Base-by-base conservation (phyloP, 1,284 basidiomycete genomes). In the Ustilago nuda region DNA sequence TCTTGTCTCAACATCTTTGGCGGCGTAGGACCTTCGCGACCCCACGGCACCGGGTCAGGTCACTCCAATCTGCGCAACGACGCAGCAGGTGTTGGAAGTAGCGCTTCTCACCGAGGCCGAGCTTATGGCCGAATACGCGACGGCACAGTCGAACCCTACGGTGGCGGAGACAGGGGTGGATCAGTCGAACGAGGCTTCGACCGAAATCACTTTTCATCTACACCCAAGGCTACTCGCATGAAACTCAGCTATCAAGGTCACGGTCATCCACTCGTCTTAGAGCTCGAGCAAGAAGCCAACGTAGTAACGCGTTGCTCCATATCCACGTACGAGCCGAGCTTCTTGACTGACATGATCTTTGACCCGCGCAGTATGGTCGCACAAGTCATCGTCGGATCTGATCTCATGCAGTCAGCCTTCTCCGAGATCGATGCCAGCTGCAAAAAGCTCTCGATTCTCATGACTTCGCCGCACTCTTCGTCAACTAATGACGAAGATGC, bases 1-100 rank as follows among this genome's bases (percentile, higher is more conserved):
- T 94, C 95, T 80, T 95, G 93, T 80, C 89, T 98, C 48, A 94
- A 95, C 84, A 91, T 97, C 63, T 97, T 95, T 81, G 94, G 95
- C 12, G 93, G 93, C 7, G 93, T 92, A 2, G 53, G 75, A 32
- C 66, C 69, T 45, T 72, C 81, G 57, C 60, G 74, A 9, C 74
- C 74, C 0, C 69, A 69, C 11, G 13, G 12, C 11, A n/a, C 19
- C 23, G 36, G 35, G 11, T 36, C 9, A 2, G 36, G 48, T n/a
- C 61, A 57, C 17, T 23, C 62, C 17, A 27, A 37, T 39, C 53
- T 52, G n/a, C 68, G 68, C 1, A 13, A 54, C 23, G 67, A 63
- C 17, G 45, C 52, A 2, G 43, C 41, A 15, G 55, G 41, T 13
- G 41, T 30, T 6, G 64, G 58, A 9, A 13, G 27, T 17, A 13